A percentile compares a stretch with the other conserved stretches of the same genome.
Conservation (phyloP, 1,284 basidiomycete species). For the Puccinia polysora region DNA sequence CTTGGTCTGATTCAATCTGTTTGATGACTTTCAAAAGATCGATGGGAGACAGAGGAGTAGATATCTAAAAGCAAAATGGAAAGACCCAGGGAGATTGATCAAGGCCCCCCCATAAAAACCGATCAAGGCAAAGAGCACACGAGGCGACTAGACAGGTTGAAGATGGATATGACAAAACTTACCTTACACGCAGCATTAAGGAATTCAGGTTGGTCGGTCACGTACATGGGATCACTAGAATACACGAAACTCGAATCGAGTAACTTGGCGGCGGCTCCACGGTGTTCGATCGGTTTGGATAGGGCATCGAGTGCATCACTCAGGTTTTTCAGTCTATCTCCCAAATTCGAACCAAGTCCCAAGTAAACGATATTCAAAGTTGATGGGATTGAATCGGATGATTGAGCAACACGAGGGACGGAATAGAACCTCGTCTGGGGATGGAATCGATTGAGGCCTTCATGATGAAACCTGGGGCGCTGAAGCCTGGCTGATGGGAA, state of each 20-base stretch:
- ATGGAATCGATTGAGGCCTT: no score
- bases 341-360: slow-evolving; percentile 27
- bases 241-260: slow-evolving; percentile 86
- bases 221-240: slow-evolving; percentile 92
- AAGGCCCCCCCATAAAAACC: no score
- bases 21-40: slow-evolving; percentile 68
- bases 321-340: slow-evolving; percentile 12
- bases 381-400: no score
- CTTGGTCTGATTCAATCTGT: slow-evolving; percentile 68
- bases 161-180: slow-evolving; percentile 50
- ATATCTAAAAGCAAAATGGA: no score
- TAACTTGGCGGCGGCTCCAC: slow-evolving; percentile 56
- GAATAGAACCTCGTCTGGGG: no score
- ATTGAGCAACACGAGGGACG: no score
- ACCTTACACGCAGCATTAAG: slow-evolving; percentile 87
- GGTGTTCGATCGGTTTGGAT: no score
- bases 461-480: no score
- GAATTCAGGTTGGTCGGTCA: slow-evolving; percentile 80
- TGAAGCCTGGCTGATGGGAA: no score
- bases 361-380: slow-evolving; percentile 38
- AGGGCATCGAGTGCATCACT: neutral
- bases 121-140: neutral
- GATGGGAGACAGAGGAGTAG: slow-evolving; percentile 66
- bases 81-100: no score
- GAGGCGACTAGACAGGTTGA: neutral